These are phyloP conservation scores for Calonectria crousiana DNA, from an alignment of 2,329 filamentous ascomycete genomes.

Conservation along the genomic window DNA sequence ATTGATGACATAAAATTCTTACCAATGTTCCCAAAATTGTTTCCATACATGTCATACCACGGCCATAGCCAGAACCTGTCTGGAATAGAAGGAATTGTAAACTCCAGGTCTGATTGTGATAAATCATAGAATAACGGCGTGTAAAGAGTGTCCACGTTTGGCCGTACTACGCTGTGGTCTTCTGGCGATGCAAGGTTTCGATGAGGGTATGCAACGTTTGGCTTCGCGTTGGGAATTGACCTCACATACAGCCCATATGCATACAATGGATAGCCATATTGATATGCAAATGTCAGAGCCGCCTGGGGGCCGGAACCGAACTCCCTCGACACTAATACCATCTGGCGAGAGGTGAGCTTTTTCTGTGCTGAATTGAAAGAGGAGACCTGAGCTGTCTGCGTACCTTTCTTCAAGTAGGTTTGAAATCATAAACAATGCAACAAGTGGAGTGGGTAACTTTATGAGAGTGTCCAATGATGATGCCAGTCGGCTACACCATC, in stretches of 20 bases:
- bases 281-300: background rate
- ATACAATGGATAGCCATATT: background rate
- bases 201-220: background rate
- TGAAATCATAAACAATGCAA: background rate
- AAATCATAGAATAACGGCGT: background rate
- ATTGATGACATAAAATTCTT: background rate
- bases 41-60: background rate
- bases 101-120: background rate
- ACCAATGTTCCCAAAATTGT: background rate
- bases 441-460: background rate
- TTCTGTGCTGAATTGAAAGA: background rate
- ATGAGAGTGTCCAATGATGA: background rate
- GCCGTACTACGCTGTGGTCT: background rate
- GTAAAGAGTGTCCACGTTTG: background rate
- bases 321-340: background rate
- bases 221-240: background rate
- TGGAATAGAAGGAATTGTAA: background rate
- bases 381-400: too few species aligned
- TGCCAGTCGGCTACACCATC: background rate
- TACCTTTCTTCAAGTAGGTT: background rate
- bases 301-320: background rate
- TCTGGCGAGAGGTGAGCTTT: background rate
- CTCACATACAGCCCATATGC: background rate
- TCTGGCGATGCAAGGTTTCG: background rate
- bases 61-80: background rate